A percentile compares a stretch with the other conserved stretches of the same genome.
These are phyloP conservation scores for Gaertneriomyces semiglobifer DNA, from an alignment of 192 early-diverging fungal genomes.

Conservation along the genomic window DNA sequence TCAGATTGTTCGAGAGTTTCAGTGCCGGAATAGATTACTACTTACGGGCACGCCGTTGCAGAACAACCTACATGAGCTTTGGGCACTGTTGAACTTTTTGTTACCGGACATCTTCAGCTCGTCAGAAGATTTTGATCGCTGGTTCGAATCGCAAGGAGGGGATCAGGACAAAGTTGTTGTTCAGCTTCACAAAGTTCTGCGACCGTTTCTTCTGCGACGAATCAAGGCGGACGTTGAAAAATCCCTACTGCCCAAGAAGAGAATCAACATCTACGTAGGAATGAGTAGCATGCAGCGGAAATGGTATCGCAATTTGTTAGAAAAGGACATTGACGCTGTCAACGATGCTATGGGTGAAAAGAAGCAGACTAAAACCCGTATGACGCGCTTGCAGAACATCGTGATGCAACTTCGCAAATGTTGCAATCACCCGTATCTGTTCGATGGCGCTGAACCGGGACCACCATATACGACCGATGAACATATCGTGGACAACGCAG, in stretches of 20 bases:
- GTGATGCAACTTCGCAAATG: conserved; percentile 86
- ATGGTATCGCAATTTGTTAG: conserved; percentile 93
- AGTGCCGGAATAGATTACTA: conserved; percentile 81
- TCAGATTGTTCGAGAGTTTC: conserved; percentile 88
- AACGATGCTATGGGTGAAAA: conserved; percentile 70
- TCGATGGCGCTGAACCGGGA: conserved; percentile 85
- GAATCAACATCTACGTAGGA: conserved; percentile 85
- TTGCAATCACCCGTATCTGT: conserved; percentile 88
- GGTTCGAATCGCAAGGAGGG: conserved; percentile 78
- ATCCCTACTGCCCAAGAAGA: conserved; percentile 90
- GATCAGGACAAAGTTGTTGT: conserved; percentile 72
- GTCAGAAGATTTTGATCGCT: conserved; percentile 89
- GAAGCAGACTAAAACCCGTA: conserved; percentile 63
- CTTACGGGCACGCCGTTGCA: conserved; percentile 91
- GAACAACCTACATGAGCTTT: conserved; percentile 98
- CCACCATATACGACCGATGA: conserved; percentile 96
- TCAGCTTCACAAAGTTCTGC: conserved; percentile 67
- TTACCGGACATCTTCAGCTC: conserved; percentile 95
- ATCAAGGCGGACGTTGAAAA: conserved; percentile 90
- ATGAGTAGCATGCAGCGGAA: conserved; percentile 91
- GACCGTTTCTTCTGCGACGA: conserved; percentile 56
- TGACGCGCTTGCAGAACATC: conserved; percentile 87
- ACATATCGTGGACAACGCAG: conserved; percentile 89
- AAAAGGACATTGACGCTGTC: conserved; percentile 97
- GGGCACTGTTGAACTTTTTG: conserved; percentile 96